Percentiles rank a stretch among this genome's conserved stretches.
phyloP scores from a whole-genome alignment of 2,329 filamentous ascomycete genomes.

The Elsinoe ampelina region DNA sequence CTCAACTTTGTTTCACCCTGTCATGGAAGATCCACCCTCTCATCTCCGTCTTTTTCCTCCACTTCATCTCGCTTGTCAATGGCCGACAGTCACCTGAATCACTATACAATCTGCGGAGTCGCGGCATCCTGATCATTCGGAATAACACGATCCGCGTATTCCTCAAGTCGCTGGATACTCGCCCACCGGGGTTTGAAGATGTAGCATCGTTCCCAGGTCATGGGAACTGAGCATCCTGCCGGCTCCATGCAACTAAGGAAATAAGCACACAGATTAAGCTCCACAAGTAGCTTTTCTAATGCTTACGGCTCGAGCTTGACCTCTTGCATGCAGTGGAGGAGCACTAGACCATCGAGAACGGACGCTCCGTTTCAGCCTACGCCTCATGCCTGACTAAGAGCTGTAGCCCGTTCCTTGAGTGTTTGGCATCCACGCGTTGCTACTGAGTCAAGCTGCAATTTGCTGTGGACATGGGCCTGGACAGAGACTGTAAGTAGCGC shows the following conservation, averaged over 20 bases:
- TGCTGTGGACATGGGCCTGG: background rate
- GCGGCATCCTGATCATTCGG: background rate
- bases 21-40: background rate
- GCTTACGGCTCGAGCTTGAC: background rate
- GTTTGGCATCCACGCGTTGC: background rate
- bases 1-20: background rate
- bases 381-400: background rate
- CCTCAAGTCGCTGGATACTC: background rate
- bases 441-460: background rate
- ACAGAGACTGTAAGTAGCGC: background rate
- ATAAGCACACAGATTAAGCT: background rate
- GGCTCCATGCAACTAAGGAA: background rate
- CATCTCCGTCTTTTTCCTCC: background rate
- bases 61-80: background rate
- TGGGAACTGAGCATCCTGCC: background rate
- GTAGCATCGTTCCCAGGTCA: background rate
- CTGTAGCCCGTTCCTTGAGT: background rate
- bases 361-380: conserved; percentile 1
- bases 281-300: background rate
- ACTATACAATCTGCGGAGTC: background rate
- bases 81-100: background rate
- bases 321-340: background rate
- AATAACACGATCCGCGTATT: background rate
- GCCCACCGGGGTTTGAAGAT: background rate
- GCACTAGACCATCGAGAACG: background rate